Percentiles rank a stretch among this genome's conserved stretches.
These are phyloP conservation scores for Leishmania martiniquensis DNA, from an alignment of 208 protist species.

Conservation along the genomic window DNA sequence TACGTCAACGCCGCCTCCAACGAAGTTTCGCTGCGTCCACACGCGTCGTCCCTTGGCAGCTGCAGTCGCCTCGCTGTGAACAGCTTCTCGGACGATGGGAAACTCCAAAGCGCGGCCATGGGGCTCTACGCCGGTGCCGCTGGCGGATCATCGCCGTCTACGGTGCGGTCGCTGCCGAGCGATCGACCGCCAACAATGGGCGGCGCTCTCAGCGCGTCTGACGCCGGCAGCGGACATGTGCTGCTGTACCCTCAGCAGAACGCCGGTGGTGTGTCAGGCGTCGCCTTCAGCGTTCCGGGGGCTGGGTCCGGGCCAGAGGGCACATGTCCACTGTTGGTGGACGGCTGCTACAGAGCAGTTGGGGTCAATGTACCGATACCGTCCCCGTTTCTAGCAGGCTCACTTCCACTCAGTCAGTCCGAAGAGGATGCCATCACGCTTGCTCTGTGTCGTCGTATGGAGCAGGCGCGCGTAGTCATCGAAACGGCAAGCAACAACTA, in stretches of 20 bases:
- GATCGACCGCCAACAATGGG: background rate
- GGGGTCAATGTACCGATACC: background rate
- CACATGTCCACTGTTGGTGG: background rate
- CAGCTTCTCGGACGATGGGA: slow-evolving; percentile 11
- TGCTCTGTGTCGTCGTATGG: slow-evolving; percentile 59
- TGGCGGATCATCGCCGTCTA: background rate
- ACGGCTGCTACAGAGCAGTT: background rate
- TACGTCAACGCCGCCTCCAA: slow-evolving; percentile 31
- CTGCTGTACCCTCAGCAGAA: background rate
- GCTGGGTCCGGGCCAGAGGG: background rate
- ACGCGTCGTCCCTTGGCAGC: background rate
- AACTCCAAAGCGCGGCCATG: background rate
- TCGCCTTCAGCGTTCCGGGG: background rate
- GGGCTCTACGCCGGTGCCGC: background rate
- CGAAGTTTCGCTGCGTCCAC: slow-evolving; percentile 5
- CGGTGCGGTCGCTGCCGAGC: background rate
- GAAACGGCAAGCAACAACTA: slow-evolving; percentile 81
- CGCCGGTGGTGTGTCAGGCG: background rate
- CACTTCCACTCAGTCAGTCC: slow-evolving; percentile 23
- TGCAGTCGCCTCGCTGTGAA: background rate
- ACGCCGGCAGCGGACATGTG: background rate
- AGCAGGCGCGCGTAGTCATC: slow-evolving; percentile 36
- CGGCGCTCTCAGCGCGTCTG: background rate
- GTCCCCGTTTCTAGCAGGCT: background rate
- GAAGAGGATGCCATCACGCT: slow-evolving; percentile 55